These are phyloP conservation scores for Hordeum marinum DNA, from an alignment of 176 grass and related monocot genomes.

Conservation along the genomic window DNA sequence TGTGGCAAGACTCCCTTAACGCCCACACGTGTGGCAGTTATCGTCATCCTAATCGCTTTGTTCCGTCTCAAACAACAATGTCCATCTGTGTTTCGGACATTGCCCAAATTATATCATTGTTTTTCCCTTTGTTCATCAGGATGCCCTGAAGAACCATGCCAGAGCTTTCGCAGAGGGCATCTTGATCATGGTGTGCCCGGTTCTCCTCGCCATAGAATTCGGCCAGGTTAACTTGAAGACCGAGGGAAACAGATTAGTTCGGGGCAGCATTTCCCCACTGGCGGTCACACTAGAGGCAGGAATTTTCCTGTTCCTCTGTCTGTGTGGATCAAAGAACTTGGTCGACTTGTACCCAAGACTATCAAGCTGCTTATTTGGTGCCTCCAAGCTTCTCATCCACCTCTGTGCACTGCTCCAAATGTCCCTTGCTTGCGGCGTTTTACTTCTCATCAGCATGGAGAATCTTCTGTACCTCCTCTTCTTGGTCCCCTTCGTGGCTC, in stretches of 20 bases:
- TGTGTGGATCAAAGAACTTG: neutral
- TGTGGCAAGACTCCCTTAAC: no score
- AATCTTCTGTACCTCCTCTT: neutral
- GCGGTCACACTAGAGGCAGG: neutral
- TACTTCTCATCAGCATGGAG: neutral
- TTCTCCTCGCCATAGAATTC: neutral
- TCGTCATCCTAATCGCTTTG: no score
- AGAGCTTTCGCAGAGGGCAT: neutral
- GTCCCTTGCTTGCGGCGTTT: neutral
- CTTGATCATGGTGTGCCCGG: constrained; percentile 18
- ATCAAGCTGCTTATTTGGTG: neutral
- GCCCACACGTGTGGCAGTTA: no score
- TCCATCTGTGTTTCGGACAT: no score
- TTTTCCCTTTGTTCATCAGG: neutral
- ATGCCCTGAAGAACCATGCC: neutral
- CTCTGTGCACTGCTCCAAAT: neutral
- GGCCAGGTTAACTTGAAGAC: neutral
- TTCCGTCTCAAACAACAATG: no score
- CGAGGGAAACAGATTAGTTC: neutral
- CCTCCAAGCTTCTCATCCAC: neutral
- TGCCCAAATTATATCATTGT: no score
- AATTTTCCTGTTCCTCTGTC: neutral
- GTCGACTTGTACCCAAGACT: neutral
- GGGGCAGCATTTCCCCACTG: neutral
- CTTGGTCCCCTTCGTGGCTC: neutral